These are phyloP conservation scores for Kokia cookei DNA, from an alignment of 441 rosid genomes.

Conservation along the genomic window DNA sequence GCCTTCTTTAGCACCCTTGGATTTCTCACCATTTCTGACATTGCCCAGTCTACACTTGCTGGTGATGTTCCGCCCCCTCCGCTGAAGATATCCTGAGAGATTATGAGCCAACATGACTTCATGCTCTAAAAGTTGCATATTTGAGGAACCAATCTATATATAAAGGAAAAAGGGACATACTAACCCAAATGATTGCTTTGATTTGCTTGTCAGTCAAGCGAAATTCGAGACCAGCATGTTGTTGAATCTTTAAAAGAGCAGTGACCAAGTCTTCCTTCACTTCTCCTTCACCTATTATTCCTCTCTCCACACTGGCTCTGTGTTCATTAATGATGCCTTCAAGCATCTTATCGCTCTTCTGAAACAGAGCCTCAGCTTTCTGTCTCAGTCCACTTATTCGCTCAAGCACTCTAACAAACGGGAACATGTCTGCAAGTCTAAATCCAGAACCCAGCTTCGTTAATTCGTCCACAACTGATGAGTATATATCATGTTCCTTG, in stretches of 20 bases:
- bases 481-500: neutral
- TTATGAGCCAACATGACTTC: neutral
- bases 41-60: constrained; percentile 14
- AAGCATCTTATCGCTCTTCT: neutral
- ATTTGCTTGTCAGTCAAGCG: neutral
- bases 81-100: constrained; percentile 13
- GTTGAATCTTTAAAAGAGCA: neutral
- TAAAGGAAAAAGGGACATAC: neutral
- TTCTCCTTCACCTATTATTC: neutral
- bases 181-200: neutral
- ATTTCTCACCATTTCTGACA: constrained; percentile 17
- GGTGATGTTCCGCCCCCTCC: constrained; percentile 20
- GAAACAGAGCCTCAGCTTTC: neutral
- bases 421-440: neutral
- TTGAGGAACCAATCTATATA: too few relatives aligned
- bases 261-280: neutral
- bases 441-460: neutral
- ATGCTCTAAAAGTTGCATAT: neutral
- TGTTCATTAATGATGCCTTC: neutral
- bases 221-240: neutral
- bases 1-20: constrained; percentile 12
- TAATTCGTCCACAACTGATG: neutral
- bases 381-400: neutral
- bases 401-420: neutral
- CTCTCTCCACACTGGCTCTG: neutral